Conservation (phyloP, 768 basidiomycete species). For the Obba rivulosa region DNA sequence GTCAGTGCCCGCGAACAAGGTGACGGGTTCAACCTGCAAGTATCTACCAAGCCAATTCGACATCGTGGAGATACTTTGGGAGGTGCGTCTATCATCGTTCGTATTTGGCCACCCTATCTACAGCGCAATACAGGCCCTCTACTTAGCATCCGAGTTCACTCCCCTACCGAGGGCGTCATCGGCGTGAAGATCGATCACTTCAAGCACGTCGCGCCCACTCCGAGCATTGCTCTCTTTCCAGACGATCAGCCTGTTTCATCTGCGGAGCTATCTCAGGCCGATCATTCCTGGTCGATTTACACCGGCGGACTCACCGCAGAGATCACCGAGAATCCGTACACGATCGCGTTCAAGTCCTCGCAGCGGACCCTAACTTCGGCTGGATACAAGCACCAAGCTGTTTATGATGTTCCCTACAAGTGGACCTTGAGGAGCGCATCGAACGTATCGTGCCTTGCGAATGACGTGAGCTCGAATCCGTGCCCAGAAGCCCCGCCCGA, state of each 20-base stretch:
- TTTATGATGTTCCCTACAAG: constrained; percentile 50
- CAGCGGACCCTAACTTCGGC: constrained; percentile 41
- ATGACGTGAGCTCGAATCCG: constrained; percentile 56
- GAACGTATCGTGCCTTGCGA: constrained; percentile 51
- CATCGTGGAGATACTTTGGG: constrained; percentile 61
- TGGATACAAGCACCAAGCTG: constrained; percentile 49
- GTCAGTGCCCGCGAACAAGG: constrained; percentile 40
- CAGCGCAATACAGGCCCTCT: constrained; percentile 37
- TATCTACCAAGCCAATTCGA: constrained; percentile 55
- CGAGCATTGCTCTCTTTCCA: constrained; percentile 57
- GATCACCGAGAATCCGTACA: constrained; percentile 56
- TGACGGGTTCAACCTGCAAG: constrained; percentile 50
- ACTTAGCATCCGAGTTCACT: constrained; percentile 44
- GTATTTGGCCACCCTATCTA: constrained; percentile 12
- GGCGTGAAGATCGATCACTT: constrained; percentile 56
- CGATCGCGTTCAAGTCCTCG: constrained; percentile 54
- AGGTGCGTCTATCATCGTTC: constrained; percentile 27
- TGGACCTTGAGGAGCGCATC: constrained; percentile 49
- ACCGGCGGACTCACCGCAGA: constrained; percentile 49
- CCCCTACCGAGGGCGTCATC: constrained; percentile 50
- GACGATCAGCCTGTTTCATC: constrained; percentile 46
- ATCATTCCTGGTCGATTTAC: constrained; percentile 28
- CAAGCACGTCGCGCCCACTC: constrained; percentile 35
- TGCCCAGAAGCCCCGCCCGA: constrained; percentile 36
- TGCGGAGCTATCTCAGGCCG: constrained; percentile 28